A percentile compares a stretch with the other conserved stretches of the same genome.
Conservation (phyloP, 2,329 filamentous ascomycete genomes). For the Fusarium nisikadoi region DNA sequence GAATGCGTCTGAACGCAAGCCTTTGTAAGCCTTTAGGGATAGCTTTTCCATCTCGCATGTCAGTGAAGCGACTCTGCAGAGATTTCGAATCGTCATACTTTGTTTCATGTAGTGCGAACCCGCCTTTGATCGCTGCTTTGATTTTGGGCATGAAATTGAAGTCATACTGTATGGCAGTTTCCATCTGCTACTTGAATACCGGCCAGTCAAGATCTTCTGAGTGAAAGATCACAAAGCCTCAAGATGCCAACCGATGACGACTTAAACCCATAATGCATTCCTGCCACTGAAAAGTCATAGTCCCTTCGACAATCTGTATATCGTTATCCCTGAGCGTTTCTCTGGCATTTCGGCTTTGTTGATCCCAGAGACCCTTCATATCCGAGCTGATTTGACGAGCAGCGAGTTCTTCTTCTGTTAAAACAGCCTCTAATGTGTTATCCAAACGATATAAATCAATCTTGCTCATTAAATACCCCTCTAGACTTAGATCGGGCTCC, state of each 20-base stretch:
- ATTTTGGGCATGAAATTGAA: background rate
- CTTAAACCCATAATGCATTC: background rate
- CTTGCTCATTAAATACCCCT: no score
- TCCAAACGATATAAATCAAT: rapidly evolving
- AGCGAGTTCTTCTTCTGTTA: background rate
- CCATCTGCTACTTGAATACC: background rate
- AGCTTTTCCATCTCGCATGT: background rate
- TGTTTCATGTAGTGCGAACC: background rate
- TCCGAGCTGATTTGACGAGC: background rate
- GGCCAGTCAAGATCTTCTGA: background rate
- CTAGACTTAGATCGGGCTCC: no score
- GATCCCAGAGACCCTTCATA: background rate
- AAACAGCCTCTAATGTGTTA: background rate
- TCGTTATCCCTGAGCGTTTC: background rate
- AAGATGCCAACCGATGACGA: background rate
- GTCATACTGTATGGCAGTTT: background rate
- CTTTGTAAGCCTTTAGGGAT: background rate
- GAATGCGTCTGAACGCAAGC: background rate
- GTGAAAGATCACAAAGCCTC: background rate
- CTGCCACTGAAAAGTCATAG: background rate
- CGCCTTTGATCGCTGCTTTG: background rate
- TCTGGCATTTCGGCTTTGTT: background rate
- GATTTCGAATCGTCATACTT: background rate
- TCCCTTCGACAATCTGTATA: no score
- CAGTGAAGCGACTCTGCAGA: background rate